These are phyloP conservation scores for Tulasnella sp. DNA, from an alignment of 768 basidiomycete genomes.

Conservation along the genomic window DNA sequence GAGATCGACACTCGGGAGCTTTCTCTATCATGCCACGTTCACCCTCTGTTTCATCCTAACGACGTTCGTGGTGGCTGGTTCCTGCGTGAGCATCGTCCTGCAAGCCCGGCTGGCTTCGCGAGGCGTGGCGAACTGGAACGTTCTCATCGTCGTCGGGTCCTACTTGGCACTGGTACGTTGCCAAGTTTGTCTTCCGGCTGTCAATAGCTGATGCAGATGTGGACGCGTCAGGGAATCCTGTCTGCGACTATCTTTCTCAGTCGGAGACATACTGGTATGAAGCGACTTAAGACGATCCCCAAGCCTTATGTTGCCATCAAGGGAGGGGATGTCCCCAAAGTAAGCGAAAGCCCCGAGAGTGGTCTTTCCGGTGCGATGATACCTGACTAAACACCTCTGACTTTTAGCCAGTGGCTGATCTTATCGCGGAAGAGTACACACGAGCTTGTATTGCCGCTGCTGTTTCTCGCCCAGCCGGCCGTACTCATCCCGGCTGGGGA, in stretches of 20 bases:
- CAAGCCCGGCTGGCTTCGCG: slow-evolving; percentile 10
- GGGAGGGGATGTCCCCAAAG: slow-evolving; percentile 14
- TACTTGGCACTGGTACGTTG: slow-evolving; percentile 15
- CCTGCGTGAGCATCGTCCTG: slow-evolving; percentile 10
- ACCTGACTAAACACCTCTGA: background rate
- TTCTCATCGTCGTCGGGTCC: slow-evolving; percentile 14
- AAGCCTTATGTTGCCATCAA: slow-evolving; percentile 12
- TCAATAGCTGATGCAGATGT: background rate
- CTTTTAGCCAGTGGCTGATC: slow-evolving; percentile 9
- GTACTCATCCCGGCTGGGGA: slow-evolving; percentile 15
- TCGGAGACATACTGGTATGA: slow-evolving; percentile 5
- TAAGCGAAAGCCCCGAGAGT: background rate
- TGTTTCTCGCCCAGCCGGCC: background rate
- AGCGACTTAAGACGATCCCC: slow-evolving; percentile 11
- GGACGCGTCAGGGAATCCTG: slow-evolving; percentile 5
- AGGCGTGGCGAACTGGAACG: slow-evolving; percentile 14
- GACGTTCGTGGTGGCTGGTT: slow-evolving; percentile 2
- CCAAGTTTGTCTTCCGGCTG: no score
- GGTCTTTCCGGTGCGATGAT: background rate
- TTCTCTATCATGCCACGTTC: slow-evolving; percentile 8
- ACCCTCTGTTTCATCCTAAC: slow-evolving; percentile 7
- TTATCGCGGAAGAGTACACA: slow-evolving; percentile 14
- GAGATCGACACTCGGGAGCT: background rate
- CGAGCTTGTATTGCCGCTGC: slow-evolving; percentile 6
- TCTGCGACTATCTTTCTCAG: slow-evolving; percentile 10